These are phyloP conservation scores for Aphanocladium album DNA, from an alignment of 2,329 filamentous ascomycete genomes.

Conservation along the genomic window DNA sequence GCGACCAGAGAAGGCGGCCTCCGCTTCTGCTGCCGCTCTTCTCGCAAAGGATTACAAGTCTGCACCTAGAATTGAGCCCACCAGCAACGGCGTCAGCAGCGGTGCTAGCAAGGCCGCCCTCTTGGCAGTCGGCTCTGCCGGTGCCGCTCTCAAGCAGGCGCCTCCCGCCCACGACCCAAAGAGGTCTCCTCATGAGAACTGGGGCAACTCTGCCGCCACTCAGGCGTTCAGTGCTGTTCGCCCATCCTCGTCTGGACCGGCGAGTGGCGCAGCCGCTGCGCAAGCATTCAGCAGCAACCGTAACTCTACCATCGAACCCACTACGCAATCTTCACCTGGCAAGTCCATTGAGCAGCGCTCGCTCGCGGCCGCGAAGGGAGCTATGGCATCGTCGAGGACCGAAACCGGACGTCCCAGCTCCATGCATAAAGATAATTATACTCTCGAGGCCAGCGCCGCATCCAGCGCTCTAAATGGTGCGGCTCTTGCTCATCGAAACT, in stretches of 20 bases:
- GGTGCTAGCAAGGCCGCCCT: conserved; percentile 72
- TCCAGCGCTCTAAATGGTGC: conserved; percentile 70
- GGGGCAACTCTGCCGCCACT: conserved; percentile 65
- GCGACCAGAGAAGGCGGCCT: conserved; percentile 56
- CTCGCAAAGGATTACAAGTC: conserved; percentile 39
- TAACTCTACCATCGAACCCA: conserved; percentile 16
- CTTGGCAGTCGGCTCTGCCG: conserved; percentile 47
- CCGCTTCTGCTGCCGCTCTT: conserved; percentile 42
- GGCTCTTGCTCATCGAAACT: conserved; percentile 57
- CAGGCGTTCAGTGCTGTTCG: conserved; percentile 53
- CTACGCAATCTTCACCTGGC: conserved; percentile 26
- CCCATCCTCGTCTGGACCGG: conserved; percentile 15
- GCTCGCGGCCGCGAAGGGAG: conserved; percentile 69
- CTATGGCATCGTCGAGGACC: conserved; percentile 56
- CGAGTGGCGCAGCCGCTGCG: conserved; percentile 26
- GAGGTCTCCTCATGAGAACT: conserved; percentile 28
- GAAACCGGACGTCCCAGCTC: not conserved
- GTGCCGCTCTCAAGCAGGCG: conserved; percentile 25
- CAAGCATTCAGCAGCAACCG: conserved; percentile 33
- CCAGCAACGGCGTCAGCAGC: conserved; percentile 42
- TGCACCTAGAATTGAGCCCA: conserved; percentile 54
- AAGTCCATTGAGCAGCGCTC: conserved; percentile 57
- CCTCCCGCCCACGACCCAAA: conserved; percentile 12
- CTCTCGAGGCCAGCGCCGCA: conserved; percentile 55
- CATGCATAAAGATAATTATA: conserved; percentile 30